Percentiles rank a stretch among this genome's conserved stretches.
Evolutionary conservation across 176 grass and related monocot genomes (phyloP).

Genomic region (Poa pratensis): DNA sequence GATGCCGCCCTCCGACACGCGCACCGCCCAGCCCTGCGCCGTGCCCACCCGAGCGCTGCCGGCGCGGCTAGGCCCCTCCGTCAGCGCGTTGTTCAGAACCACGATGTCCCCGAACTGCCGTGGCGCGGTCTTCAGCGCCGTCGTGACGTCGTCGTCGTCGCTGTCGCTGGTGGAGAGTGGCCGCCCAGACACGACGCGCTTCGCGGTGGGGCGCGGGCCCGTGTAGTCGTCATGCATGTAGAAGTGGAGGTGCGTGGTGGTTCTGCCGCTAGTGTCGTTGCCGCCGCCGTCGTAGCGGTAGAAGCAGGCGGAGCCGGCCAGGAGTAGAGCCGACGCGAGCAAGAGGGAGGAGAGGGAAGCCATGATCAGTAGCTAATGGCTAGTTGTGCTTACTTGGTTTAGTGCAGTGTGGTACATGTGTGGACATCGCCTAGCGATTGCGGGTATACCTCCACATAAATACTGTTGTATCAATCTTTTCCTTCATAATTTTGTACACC

Average conservation of each 20-base stretch:
- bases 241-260: conserved; percentile 46
- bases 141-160: not conserved
- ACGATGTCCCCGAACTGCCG: conserved; percentile 48
- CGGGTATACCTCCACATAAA: not conserved
- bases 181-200: conserved; percentile 31
- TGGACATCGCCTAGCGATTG: not conserved
- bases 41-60: conserved; percentile 35
- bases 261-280: not conserved
- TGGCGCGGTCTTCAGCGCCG: not conserved
- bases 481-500: not conserved
- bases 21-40: conserved; percentile 42
- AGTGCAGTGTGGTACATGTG: not conserved
- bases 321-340: not conserved
- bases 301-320: not conserved
- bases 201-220: conserved; percentile 35
- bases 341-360: conserved; percentile 2
- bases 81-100: conserved; percentile 50
- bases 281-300: not conserved
- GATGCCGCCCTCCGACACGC: conserved; percentile 45
- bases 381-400: not conserved
- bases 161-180: too few relatives aligned
- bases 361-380: conserved; percentile 1
- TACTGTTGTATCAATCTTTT: not conserved
- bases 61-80: not conserved
- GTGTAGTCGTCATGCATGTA: conserved; percentile 62